Evolutionary conservation across 176 grass and related monocot species (phyloP), one percentile per base, ranked within the genome.

Genomic region (Oryza officinalis): DNA sequence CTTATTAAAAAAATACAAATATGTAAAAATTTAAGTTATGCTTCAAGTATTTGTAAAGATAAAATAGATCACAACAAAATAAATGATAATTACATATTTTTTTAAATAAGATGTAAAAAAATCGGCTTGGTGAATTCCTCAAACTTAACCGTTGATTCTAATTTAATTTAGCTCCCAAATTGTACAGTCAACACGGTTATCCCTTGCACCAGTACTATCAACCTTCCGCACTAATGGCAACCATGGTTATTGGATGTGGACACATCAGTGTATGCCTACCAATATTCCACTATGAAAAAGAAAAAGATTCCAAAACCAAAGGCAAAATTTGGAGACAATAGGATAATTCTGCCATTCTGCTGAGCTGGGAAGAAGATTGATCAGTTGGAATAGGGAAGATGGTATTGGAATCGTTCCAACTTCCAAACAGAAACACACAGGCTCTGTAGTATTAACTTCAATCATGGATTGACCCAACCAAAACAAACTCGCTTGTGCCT

Each of bases 301-400:
- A 40, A 10, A 74, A 41, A 71, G 71, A 81, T 81, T 81, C 31
- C 61, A 18, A 6, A 33, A 12, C 28, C 32, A 70, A 75, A 71
- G n/a, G 30, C 65, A 10, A 40, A 25, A 43, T 81, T 71, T 54
- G 31, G 33, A 60, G 35, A 57, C 37, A 46, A 30, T 18, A 4
- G 37, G 11, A 69, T n/a, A 69, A 76, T 65, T 49, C 65, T 15
- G 43, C 12, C 52, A 13, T 46, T 40, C 54, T 77, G 82, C 70
- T 85, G 69, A 81, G 37, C 70, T 81, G 76, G 44, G 71, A 47
- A 70, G 64, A 75, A 61, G 57, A 61, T 25, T 61, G 22, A 61
- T 61, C 57, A 25, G 57, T 11, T 61, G n/a, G 52, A 57, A 57
- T 1, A 57, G 63, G 44, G 71, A 47, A 70, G n/a, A 75, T 46